Evolutionary conservation across 768 basidiomycete genomes (phyloP), one percentile per base, ranked within the genome.

Genomic region (Hortiboletus campestris): DNA sequence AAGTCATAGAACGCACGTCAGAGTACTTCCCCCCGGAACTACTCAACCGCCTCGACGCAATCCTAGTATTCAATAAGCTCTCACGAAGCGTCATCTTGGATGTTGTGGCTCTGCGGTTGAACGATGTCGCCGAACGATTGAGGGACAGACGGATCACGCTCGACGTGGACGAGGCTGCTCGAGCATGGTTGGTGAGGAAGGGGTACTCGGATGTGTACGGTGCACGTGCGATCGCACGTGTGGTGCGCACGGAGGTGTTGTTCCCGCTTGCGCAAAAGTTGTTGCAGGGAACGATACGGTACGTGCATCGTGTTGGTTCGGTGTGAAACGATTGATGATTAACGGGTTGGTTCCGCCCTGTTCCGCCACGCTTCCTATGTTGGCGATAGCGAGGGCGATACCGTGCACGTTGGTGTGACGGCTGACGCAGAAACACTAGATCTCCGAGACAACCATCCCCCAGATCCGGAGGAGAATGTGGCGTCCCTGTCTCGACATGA

Each of bases 61-160:
- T 90, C 73, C 76, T 89, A 16, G 86, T 96, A 10, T 96, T 97
- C 78, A 95, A 95, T 78, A 94, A 93, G 66, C 84, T 97, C 17
- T 85, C 89, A 2, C 80, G 78, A 25, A 67, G 74, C 22, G 86
- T 88, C 4, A 89, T 95, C 50, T 73, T 90, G n/a, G 75, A 87
- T 46, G 87, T 97, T 22, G 91, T 95, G 19, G 76, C 77, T 4
- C 76, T 96, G 9, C 84, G 93, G 10, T 77, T 96, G 17, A 74
- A 77, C 13, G 94, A 96, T 49, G 84, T 95, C 0, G 80, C 85
- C 14, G 74, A 78, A 1, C 75, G 94, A 36, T 74, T 96, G 36
- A 78, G 76, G 56, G 74, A 79, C 46, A 76, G 87, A 32, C 73
- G 87, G 17, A 92, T 96, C 53, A 81, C 74, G 8, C 73, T 95